These are phyloP conservation scores for Linum tenue DNA, from an alignment of 345 rosid species.

Conservation along the genomic window DNA sequence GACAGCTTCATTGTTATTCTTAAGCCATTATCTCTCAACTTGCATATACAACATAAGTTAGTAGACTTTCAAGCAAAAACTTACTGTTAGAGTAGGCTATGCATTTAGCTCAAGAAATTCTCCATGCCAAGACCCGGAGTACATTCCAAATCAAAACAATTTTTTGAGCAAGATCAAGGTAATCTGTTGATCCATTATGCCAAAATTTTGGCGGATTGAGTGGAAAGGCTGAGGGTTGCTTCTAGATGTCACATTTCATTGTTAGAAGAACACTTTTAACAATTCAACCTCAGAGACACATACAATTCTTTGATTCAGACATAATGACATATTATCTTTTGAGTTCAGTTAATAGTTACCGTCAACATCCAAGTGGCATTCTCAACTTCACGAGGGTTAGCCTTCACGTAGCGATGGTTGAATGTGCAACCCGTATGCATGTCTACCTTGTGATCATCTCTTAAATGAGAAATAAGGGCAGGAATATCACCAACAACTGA, in stretches of 20 bases:
- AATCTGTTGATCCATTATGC: too few relatives aligned
- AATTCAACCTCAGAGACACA: background rate
- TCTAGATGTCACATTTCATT: background rate
- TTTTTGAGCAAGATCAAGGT: too few relatives aligned
- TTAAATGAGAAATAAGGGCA: constrained; percentile 6
- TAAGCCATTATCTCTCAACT: too few relatives aligned
- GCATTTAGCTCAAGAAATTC: too few relatives aligned
- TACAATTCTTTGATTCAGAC: background rate
- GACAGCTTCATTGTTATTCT: too few relatives aligned
- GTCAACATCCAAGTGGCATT: constrained; percentile 13
- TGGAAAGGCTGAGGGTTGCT: background rate
- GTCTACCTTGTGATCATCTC: constrained; percentile 11
- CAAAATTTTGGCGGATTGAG: too few relatives aligned
- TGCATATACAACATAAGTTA: too few relatives aligned
- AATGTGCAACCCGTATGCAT: constrained; percentile 12
- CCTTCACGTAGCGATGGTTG: constrained; percentile 11
- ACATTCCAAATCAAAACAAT: background rate
- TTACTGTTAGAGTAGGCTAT: too few relatives aligned
- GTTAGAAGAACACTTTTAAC: background rate
- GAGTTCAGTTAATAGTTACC: constrained; percentile 1
- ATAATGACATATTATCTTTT: too few relatives aligned
- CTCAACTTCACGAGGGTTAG: constrained; percentile 11
- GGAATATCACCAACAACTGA: constrained; percentile 10
- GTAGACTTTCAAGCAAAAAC: too few relatives aligned
- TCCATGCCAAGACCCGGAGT: too few relatives aligned